Conservation (phyloP, 768 basidiomycete species). For the Russula griseocarnosa region DNA sequence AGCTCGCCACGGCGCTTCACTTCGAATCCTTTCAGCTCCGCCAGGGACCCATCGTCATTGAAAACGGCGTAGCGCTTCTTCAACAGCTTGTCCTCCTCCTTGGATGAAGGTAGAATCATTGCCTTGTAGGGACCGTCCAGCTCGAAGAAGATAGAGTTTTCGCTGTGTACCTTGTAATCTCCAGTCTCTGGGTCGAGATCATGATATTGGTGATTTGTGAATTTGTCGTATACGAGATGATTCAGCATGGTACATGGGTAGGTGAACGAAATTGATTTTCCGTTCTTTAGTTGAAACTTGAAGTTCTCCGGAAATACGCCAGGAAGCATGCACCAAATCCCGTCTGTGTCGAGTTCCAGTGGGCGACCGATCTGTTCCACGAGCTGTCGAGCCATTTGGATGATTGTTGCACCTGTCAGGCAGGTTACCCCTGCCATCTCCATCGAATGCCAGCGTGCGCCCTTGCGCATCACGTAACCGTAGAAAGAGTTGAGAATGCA, state of each 20-base stretch:
- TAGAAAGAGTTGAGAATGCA: conserved; percentile 99
- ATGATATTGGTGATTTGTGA: conserved; percentile 98
- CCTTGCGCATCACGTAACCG: conserved; percentile 99
- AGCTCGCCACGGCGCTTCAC: conserved; percentile 97
- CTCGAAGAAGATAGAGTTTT: conserved; percentile 99
- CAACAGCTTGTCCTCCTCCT: conserved; percentile 96
- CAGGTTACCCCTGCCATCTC: conserved; percentile 99
- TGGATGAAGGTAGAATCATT: conserved; percentile 98
- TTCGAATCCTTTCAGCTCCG: conserved; percentile 98
- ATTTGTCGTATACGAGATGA: conserved; percentile 90
- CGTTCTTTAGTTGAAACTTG: conserved; percentile 84
- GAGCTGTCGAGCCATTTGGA: conserved; percentile 96
- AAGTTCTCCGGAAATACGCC: conserved; percentile 98
- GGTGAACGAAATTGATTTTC: conserved; percentile 85
- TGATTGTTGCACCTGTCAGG: conserved; percentile 94
- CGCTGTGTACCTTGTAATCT: conserved; percentile 80
- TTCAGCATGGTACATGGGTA: conserved; percentile 99
- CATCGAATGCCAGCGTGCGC: conserved; percentile 99
- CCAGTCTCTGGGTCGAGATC: conserved; percentile 82
- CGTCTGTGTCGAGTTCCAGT: conserved; percentile 96
- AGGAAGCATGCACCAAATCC: conserved; percentile 99
- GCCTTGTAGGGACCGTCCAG: conserved; percentile 97
- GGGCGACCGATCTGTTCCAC: conserved; percentile 98
- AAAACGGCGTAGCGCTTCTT: conserved; percentile 99
- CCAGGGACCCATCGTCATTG: conserved; percentile 95